These are phyloP conservation scores for Saturnispora silvae DNA, from an alignment of 805 yeast genomes.

Conservation along the genomic window DNA sequence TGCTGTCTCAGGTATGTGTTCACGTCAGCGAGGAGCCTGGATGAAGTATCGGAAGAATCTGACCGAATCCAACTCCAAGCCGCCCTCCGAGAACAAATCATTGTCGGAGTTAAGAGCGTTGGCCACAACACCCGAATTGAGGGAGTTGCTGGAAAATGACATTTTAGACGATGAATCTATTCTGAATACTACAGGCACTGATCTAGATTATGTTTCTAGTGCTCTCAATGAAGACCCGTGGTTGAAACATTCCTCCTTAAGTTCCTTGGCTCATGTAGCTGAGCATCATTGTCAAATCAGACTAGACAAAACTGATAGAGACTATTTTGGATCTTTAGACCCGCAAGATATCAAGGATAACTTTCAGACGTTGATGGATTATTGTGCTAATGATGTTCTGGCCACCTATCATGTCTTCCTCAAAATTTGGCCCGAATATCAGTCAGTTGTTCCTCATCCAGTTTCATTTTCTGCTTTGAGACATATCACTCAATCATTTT, in stretches of 20 bases:
- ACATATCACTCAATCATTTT: conserved; percentile 57
- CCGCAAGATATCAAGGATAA: conserved; percentile 42
- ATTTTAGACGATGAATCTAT: conserved; percentile 22
- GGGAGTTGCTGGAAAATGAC: conserved; percentile 21
- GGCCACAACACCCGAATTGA: conserved; percentile 18
- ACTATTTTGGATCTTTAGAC: conserved; percentile 47
- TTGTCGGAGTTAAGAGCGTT: conserved; percentile 16
- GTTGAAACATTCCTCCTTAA: conserved; percentile 66
- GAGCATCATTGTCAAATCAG: conserved; percentile 61
- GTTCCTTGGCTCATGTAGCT: conserved; percentile 73
- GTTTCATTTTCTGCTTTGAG: conserved; percentile 83
- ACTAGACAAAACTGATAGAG: conserved; percentile 59
- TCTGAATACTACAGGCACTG: conserved; percentile 17
- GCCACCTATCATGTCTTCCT: conserved; percentile 63
- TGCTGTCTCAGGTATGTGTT: conserved; percentile 85
- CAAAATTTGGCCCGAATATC: conserved; percentile 60
- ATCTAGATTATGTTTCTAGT: conserved; percentile 8
- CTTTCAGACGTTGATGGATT: conserved; percentile 53
- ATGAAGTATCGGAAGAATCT: conserved; percentile 41
- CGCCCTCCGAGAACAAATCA: conserved; percentile 12
- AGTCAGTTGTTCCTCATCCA: conserved; percentile 76
- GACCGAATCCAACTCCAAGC: conserved; percentile 11
- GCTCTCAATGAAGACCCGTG: conserved; percentile 64
- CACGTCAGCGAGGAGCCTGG: conserved; percentile 81
- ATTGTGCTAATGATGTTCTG: conserved; percentile 79